Conservation (phyloP, 257 asterid genomes). For the Paraleonurus japonicus region DNA sequence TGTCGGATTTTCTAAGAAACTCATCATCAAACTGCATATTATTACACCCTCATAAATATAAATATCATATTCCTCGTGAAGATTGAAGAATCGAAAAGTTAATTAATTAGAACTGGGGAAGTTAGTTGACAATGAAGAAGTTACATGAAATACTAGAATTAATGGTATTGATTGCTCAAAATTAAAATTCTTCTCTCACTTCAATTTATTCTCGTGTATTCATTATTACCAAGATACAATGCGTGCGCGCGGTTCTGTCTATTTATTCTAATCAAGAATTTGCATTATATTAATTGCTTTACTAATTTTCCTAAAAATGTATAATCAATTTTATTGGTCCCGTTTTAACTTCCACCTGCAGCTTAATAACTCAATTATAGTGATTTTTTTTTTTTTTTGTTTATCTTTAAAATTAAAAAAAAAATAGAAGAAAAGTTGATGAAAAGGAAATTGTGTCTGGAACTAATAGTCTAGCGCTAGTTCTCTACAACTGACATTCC, state of each 20-base stretch:
- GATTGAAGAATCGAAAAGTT: not conserved
- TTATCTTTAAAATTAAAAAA: too few relatives aligned
- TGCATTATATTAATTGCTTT: not conserved
- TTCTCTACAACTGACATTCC: conserved; percentile 23
- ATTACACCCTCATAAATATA: too few relatives aligned
- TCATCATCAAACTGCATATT: too few relatives aligned
- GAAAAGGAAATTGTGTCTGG: conserved; percentile 2
- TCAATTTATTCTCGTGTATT: not conserved
- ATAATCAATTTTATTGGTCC: not conserved
- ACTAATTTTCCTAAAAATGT: not conserved
- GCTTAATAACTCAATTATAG: too few relatives aligned
- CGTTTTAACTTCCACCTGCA: not conserved
- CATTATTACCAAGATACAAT: not conserved
- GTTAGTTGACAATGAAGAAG: not conserved
- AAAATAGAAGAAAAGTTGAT: not conserved
- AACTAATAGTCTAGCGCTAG: conserved; percentile 25
- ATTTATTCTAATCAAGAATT: not conserved
- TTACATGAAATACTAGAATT: not conserved
- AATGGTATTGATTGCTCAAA: too few relatives aligned
- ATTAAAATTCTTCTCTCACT: not conserved
- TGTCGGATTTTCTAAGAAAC: too few relatives aligned
- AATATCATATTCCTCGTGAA: not conserved
- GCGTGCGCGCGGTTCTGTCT: too few relatives aligned
- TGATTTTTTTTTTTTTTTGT: too few relatives aligned
- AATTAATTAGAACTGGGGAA: not conserved